These are phyloP conservation scores for Fusarium anthophilum DNA, from an alignment of 2,329 filamentous ascomycete genomes.

Conservation along the genomic window DNA sequence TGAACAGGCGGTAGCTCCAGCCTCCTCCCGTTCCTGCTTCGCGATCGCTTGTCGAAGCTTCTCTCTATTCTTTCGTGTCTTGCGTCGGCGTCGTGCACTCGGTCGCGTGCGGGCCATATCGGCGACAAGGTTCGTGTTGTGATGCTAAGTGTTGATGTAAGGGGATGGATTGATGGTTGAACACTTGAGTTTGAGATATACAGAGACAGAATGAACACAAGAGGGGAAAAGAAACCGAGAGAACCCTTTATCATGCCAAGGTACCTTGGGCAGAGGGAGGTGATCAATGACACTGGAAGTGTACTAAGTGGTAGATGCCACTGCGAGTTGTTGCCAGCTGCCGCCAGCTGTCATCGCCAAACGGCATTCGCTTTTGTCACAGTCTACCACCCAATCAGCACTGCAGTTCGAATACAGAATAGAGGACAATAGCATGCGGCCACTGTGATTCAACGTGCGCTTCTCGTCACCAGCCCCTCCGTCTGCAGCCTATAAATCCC, in stretches of 20 bases:
- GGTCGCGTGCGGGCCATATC: background rate
- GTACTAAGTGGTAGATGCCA: background rate
- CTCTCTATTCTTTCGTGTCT: background rate
- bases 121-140: background rate
- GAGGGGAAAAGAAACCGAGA: background rate
- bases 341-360: background rate
- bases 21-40: background rate
- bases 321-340: background rate
- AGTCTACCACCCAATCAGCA: background rate
- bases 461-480: background rate
- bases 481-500: conserved; percentile 13
- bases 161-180: background rate
- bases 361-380: background rate
- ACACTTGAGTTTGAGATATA: background rate
- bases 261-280: no score
- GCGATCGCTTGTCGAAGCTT: background rate
- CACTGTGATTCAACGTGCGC: background rate
- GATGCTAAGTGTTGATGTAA: background rate
- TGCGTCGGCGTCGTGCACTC: background rate
- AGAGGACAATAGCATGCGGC: background rate
- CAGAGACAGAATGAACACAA: no score
- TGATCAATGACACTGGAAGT: background rate
- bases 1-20: background rate
- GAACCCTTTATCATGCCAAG: background rate
- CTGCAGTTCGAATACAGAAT: background rate